Percentiles rank a stretch among this genome's conserved stretches.
These are phyloP conservation scores for Pseudogymnoascus pannorum DNA, from an alignment of 2,329 filamentous ascomycete species.

Conservation along the genomic window DNA sequence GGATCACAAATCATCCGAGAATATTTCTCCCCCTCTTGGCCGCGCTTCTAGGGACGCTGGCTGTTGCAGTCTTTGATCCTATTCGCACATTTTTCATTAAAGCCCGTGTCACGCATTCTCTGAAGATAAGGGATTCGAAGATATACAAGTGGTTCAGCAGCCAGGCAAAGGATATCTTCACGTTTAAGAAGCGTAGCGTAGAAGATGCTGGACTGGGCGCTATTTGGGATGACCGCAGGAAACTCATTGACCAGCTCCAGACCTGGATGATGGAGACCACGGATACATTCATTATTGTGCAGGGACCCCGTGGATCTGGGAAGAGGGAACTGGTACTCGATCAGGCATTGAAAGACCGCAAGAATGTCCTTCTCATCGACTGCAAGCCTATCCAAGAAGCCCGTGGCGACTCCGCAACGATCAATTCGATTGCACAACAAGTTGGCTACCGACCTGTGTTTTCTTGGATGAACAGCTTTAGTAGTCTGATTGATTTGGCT, in stretches of 20 bases:
- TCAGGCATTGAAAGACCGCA: conserved; percentile 68
- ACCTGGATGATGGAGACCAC: conserved; percentile 82
- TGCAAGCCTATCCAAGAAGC: conserved; percentile 92
- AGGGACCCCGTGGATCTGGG: conserved; percentile 84
- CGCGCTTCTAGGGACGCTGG: conserved; percentile 72
- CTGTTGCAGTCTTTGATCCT: conserved; percentile 86
- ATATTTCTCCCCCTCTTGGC: conserved; percentile 80
- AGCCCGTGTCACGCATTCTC: conserved; percentile 70
- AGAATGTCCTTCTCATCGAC: conserved; percentile 77
- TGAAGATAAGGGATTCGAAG: conserved; percentile 65
- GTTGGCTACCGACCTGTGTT: conserved; percentile 93
- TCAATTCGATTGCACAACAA: conserved; percentile 69
- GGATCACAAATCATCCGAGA: conserved; percentile 77
- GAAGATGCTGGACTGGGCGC: conserved; percentile 67
- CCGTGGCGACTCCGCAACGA: conserved; percentile 77
- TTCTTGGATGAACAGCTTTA: conserved; percentile 92
- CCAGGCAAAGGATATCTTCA: conserved; percentile 60
- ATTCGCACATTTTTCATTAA: conserved; percentile 91
- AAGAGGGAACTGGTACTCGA: conserved; percentile 84
- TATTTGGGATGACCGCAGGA: conserved; percentile 81
- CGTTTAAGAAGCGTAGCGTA: conserved; percentile 47
- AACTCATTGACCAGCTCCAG: conserved; percentile 72
- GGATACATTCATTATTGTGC: conserved; percentile 88
- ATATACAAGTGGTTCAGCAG: conserved; percentile 75
- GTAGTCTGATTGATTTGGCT: conserved; percentile 84